Percentiles rank a stretch among this genome's conserved stretches.
These are phyloP conservation scores for Diaporthe sp. DNA, from an alignment of 2,329 filamentous ascomycete genomes.

Conservation along the genomic window DNA sequence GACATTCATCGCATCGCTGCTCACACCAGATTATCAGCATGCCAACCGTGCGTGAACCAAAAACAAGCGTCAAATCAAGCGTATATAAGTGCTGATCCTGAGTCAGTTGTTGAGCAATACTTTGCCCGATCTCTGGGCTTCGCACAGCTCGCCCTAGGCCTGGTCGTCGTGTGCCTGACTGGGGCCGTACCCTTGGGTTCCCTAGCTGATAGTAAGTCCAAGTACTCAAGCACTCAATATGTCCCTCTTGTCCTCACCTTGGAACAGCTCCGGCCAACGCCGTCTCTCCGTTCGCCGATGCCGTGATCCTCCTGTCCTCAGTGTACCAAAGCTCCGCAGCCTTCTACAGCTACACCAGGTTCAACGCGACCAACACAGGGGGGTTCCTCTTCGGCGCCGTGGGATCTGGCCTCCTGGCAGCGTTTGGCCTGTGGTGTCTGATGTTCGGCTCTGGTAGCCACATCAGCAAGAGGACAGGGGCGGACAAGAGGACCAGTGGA, in stretches of 20 bases:
- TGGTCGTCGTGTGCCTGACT: conserved; percentile 76
- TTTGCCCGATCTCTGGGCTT: conserved; percentile 79
- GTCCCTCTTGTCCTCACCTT: background rate
- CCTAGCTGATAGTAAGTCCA: conserved; percentile 53
- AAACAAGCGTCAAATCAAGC: background rate
- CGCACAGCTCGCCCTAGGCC: conserved; percentile 72
- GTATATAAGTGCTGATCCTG: background rate
- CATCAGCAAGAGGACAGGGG: conserved; percentile 54
- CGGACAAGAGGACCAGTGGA: conserved; percentile 56
- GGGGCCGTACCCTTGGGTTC: conserved; percentile 76
- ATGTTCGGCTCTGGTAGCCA: conserved; percentile 55
- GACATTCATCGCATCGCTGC: conserved; percentile 59
- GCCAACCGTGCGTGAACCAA: conserved; percentile 47
- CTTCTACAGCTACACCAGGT: conserved; percentile 78
- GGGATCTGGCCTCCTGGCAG: conserved; percentile 68
- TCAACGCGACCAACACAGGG: conserved; percentile 66
- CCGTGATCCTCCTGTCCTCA: conserved; percentile 75
- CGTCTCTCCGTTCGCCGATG: conserved; percentile 73
- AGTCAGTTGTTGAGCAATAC: conserved; percentile 73
- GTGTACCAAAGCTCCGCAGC: conserved; percentile 73
- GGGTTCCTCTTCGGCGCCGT: conserved; percentile 72
- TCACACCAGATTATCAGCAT: conserved; percentile 50
- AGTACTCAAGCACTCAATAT: background rate
- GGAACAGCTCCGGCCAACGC: conserved; percentile 51
- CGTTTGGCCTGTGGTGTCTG: conserved; percentile 73